Percentiles rank a stretch among this genome's conserved stretches.
Conservation (phyloP, 805 yeast genomes). For the Ogataea minuta region DNA sequence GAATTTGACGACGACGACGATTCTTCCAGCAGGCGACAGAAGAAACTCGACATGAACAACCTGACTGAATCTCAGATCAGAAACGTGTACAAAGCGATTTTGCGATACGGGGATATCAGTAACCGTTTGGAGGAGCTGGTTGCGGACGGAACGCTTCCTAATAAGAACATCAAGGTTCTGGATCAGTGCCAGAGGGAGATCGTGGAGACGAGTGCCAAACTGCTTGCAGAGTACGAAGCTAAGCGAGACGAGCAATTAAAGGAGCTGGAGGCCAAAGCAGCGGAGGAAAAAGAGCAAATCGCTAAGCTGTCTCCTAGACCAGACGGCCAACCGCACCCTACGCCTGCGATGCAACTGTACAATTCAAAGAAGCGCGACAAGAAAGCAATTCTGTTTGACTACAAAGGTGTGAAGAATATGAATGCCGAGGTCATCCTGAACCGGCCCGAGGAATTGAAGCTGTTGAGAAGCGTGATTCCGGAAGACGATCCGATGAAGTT, state of each 20-base stretch:
- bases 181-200: slow-evolving; percentile 76
- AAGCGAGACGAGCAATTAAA: slow-evolving; percentile 55
- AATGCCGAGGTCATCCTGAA: slow-evolving; percentile 85
- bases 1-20: slow-evolving; percentile 39
- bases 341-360: slow-evolving; percentile 35
- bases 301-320: slow-evolving; percentile 29
- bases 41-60: slow-evolving; percentile 42
- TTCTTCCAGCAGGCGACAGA: slow-evolving; percentile 34
- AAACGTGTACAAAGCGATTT: slow-evolving; percentile 76
- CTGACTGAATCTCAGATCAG: slow-evolving; percentile 86
- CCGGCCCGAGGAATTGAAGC: slow-evolving; percentile 81
- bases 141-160: slow-evolving; percentile 85
- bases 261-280: slow-evolving; percentile 59
- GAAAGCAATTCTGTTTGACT: slow-evolving; percentile 86
- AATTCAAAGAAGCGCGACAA: slow-evolving; percentile 71
- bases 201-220: slow-evolving; percentile 55
- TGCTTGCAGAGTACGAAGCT: slow-evolving; percentile 63
- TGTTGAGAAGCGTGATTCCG: slow-evolving; percentile 54
- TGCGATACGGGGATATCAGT: slow-evolving; percentile 76
- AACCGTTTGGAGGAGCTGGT: slow-evolving; percentile 81
- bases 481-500: slow-evolving; percentile 58
- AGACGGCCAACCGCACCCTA: slow-evolving; percentile 31
- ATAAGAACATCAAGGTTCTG: slow-evolving; percentile 76
- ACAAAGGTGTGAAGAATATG: slow-evolving; percentile 79
- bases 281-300: slow-evolving; percentile 47